These are phyloP conservation scores for Artemisia princeps DNA, from an alignment of 140 eudicot genomes.

Conservation along the genomic window DNA sequence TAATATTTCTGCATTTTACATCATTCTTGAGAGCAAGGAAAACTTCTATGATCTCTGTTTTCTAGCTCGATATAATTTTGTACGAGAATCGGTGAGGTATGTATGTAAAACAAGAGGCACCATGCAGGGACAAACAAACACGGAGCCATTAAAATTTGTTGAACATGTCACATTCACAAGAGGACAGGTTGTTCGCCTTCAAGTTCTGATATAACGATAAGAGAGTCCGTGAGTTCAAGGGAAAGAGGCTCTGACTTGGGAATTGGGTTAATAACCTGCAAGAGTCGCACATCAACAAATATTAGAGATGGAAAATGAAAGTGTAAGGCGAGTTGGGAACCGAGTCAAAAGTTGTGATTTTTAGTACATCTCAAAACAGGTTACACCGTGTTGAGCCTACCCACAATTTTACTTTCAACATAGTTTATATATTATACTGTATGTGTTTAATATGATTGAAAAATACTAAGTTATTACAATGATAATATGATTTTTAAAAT, in stretches of 20 bases:
- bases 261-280: conserved; percentile 83
- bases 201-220: conserved; percentile 84
- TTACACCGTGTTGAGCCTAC: too few relatives aligned
- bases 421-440: too few relatives aligned
- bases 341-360: too few relatives aligned
- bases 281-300: neutral
- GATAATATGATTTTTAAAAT: too few relatives aligned
- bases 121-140: conserved; percentile 23
- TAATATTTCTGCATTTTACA: neutral
- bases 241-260: conserved; percentile 71
- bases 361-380: too few relatives aligned
- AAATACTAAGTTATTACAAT: too few relatives aligned
- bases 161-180: conserved; percentile 25
- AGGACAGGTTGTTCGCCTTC: conserved; percentile 73
- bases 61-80: conserved; percentile 18
- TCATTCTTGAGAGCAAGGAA: neutral
- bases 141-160: conserved; percentile 3
- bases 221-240: conserved; percentile 55
- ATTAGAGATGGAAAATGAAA: neutral
- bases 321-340: neutral
- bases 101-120: neutral
- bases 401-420: too few relatives aligned
- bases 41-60: conserved; percentile 1
- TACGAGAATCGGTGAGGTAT: neutral
- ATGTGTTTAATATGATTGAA: too few relatives aligned